Percentiles rank a stretch among this genome's conserved stretches.
These are phyloP conservation scores for Lipomyces japonicus DNA, from an alignment of 805 yeast species.

Conservation along the genomic window DNA sequence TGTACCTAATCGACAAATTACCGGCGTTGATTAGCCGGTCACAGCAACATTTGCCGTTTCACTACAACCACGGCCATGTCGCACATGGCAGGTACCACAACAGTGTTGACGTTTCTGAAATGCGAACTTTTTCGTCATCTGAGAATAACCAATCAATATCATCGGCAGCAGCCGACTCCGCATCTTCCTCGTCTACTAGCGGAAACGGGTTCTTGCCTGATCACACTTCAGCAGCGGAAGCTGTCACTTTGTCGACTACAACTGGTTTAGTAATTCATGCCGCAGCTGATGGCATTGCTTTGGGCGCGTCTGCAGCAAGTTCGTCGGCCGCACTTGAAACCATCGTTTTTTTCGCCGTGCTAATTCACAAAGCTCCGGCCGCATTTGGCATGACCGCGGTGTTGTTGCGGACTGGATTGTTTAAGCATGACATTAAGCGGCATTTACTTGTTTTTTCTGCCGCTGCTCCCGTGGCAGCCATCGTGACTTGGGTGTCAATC, in stretches of 20 bases:
- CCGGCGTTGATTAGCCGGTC: conserved; percentile 20
- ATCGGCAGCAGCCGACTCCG: background rate
- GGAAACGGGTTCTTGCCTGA: no score
- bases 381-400: conserved; percentile 63
- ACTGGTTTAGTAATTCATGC: conserved; percentile 65
- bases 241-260: conserved; percentile 43
- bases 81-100: conserved; percentile 7
- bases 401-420: conserved; percentile 43
- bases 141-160: background rate
- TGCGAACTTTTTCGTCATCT: conserved; percentile 28
- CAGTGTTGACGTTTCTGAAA: conserved; percentile 33
- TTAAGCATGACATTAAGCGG: conserved; percentile 38
- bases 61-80: background rate
- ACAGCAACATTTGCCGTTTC: conserved; percentile 3
- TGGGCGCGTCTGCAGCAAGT: conserved; percentile 56
- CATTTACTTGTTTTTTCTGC: conserved; percentile 54
- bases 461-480: conserved; percentile 60
- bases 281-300: conserved; percentile 66
- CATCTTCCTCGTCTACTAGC: no score
- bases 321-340: conserved; percentile 40
- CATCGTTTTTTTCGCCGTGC: conserved; percentile 56
- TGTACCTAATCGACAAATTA: conserved; percentile 50
- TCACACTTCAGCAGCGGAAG: background rate
- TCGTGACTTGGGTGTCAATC: conserved; percentile 47
- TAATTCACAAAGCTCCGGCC: conserved; percentile 72